These are phyloP conservation scores for Yarrowia galli DNA, from an alignment of 1,139 yeast species.

Conservation along the genomic window DNA sequence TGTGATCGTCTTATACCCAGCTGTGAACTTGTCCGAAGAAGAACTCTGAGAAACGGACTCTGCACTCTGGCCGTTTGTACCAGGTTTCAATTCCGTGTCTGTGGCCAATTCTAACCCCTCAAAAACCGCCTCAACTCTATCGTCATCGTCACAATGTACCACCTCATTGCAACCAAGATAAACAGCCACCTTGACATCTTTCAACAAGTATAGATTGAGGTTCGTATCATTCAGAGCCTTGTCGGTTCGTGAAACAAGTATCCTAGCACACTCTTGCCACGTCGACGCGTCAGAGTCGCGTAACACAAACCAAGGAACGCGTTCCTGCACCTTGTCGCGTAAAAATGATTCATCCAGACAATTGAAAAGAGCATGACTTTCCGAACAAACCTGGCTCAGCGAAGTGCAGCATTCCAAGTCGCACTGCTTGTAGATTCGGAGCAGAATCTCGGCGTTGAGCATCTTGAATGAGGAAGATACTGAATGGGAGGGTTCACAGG, in stretches of 20 bases:
- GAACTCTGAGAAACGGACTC: too few relatives aligned
- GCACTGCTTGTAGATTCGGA: background rate
- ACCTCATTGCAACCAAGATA: background rate
- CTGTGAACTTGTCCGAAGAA: too few relatives aligned
- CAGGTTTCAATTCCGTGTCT: too few relatives aligned
- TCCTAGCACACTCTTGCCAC: background rate
- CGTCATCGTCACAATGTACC: background rate
- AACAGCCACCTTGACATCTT: constrained; percentile 4
- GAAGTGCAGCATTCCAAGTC: background rate
- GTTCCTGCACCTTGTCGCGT: background rate
- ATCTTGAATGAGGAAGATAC: background rate
- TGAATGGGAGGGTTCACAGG: too few relatives aligned
- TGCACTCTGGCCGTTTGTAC: too few relatives aligned
- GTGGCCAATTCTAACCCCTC: background rate
- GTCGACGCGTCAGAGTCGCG: background rate
- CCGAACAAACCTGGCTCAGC: background rate
- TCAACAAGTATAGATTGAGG: background rate
- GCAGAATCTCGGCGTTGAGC: background rate
- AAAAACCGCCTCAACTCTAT: background rate
- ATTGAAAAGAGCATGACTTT: background rate
- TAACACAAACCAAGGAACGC: constrained; percentile 5
- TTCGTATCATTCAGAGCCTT: background rate
- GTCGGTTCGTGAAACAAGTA: background rate
- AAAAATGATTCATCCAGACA: background rate
- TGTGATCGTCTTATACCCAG: too few relatives aligned